Evolutionary conservation across 78 protist genomes (phyloP).

Genomic region (Cyanophora paradoxa): DNA sequence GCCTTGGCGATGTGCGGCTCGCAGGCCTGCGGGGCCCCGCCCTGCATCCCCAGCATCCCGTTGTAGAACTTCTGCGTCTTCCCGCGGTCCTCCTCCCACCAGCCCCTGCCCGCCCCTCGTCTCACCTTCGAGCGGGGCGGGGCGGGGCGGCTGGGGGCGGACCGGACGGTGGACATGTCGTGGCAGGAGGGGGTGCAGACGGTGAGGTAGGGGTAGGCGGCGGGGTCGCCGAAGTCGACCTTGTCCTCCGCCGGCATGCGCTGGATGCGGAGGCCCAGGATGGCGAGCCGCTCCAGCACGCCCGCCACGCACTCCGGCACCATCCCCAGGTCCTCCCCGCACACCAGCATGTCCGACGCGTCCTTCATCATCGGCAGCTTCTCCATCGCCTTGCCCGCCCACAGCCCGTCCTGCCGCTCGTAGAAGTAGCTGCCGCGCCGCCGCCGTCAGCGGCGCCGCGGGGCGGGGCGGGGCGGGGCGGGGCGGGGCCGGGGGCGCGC

Average conservation of each 20-base stretch:
- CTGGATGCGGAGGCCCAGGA: slow-evolving; percentile 34
- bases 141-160: too few relatives aligned
- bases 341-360: slow-evolving; percentile 48
- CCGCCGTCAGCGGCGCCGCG: too few relatives aligned
- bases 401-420: slow-evolving; percentile 57
- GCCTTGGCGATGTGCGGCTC: slow-evolving; percentile 35
- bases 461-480: too few relatives aligned
- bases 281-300: slow-evolving; percentile 22
- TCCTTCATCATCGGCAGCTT: slow-evolving; percentile 43
- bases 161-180: slow-evolving; percentile 65
- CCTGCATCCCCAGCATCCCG: slow-evolving; percentile 32
- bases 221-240: too few relatives aligned
- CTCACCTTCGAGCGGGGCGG: too few relatives aligned
- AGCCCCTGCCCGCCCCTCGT: too few relatives aligned
- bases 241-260: too few relatives aligned
- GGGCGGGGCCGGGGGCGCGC: not conserved
- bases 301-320: slow-evolving; percentile 62
- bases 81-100: slow-evolving; percentile 64
- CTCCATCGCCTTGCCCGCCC: slow-evolving; percentile 53
- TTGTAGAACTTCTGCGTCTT: slow-evolving; percentile 46
- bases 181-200: slow-evolving; percentile 67
- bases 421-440: slow-evolving; percentile 35
- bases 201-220: slow-evolving; percentile 41
- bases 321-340: slow-evolving; percentile 81
- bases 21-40: slow-evolving; percentile 47